Conservation (phyloP, 176 grass and related monocot genomes). For the bread wheat (Triticum aestivum) region DNA sequence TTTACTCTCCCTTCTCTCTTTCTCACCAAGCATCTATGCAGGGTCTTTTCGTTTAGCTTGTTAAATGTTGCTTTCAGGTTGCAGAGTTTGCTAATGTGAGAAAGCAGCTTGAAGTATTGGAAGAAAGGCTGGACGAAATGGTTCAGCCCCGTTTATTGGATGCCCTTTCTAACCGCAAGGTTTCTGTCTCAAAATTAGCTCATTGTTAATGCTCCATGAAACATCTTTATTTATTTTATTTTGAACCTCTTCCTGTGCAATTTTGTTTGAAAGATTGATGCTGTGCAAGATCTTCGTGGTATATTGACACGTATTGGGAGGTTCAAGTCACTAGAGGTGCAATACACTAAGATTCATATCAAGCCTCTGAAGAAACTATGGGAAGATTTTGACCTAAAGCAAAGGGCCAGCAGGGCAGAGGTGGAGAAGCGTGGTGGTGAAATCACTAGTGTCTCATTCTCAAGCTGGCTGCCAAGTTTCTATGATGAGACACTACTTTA, state of each 20-base stretch:
- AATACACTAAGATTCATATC: slow-evolving; percentile 90
- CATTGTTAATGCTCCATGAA: slow-evolving; percentile 1
- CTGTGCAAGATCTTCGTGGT: slow-evolving; percentile 79
- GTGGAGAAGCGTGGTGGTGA: slow-evolving; percentile 74
- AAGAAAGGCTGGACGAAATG: slow-evolving; percentile 96
- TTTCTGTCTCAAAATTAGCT: slow-evolving; percentile 28
- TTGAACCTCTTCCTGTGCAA: slow-evolving; percentile 18
- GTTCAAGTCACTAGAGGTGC: slow-evolving; percentile 86
- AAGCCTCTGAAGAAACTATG: slow-evolving; percentile 97
- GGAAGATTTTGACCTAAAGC: slow-evolving; percentile 94
- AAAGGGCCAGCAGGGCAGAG: slow-evolving; percentile 62
- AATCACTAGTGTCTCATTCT: slow-evolving; percentile 60
- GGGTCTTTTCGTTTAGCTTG: slow-evolving; percentile 13
- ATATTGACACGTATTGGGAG: slow-evolving; percentile 94
- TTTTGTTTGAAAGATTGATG: slow-evolving; percentile 62
- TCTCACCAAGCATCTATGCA: not conserved
- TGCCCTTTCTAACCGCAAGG: slow-evolving; percentile 95
- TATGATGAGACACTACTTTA: slow-evolving; percentile 96
- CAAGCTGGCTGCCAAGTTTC: slow-evolving; percentile 96
- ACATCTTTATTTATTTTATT: slow-evolving; percentile 37
- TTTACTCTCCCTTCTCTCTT: not conserved
- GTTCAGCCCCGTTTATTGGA: slow-evolving; percentile 85
- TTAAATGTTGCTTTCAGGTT: slow-evolving; percentile 61
- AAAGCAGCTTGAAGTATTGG: slow-evolving; percentile 97
- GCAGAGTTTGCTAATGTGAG: slow-evolving; percentile 98